These are phyloP conservation scores for Coelastrella sp. DNA, from an alignment of 139 green algal genomes.

Conservation along the genomic window DNA sequence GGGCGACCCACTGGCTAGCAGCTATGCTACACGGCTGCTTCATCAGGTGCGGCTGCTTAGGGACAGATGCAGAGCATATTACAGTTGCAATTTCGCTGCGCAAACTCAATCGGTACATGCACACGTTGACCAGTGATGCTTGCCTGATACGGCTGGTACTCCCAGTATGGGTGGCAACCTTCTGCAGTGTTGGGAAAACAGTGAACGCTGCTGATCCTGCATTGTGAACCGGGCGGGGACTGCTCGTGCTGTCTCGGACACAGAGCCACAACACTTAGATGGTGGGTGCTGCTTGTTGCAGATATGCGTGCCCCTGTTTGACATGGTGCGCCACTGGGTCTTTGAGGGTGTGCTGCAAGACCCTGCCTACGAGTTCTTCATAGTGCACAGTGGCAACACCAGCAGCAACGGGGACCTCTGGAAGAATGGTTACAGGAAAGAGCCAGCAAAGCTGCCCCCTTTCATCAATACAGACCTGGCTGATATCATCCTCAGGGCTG, in stretches of 20 bases:
- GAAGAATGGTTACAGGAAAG: constrained; percentile 72
- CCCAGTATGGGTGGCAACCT: no score
- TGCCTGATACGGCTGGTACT: not conserved
- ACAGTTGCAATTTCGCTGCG: not conserved
- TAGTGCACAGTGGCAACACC: constrained; percentile 55
- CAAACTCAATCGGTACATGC: not conserved
- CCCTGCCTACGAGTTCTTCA: constrained; percentile 88
- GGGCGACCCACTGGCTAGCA: constrained; percentile 80
- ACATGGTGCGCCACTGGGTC: constrained; percentile 89
- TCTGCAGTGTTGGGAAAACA: no score
- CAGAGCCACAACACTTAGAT: no score
- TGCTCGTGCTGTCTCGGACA: no score
- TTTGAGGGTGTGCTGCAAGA: constrained; percentile 88
- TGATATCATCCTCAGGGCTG: constrained; percentile 82
- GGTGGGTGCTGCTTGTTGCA: not conserved
- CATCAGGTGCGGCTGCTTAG: constrained; percentile 56
- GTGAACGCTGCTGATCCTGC: no score
- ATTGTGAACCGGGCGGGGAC: no score
- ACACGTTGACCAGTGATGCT: not conserved
- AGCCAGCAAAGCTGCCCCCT: constrained; percentile 68
- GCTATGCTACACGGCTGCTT: constrained; percentile 73
- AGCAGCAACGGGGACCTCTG: constrained; percentile 63
- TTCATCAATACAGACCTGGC: constrained; percentile 76
- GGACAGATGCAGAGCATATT: constrained; percentile 9
- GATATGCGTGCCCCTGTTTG: constrained; percentile 87